Evolutionary conservation across 2,329 filamentous ascomycete species (phyloP), one percentile per base, ranked within the genome.

Genomic region (Rhynchosporium secalis): DNA sequence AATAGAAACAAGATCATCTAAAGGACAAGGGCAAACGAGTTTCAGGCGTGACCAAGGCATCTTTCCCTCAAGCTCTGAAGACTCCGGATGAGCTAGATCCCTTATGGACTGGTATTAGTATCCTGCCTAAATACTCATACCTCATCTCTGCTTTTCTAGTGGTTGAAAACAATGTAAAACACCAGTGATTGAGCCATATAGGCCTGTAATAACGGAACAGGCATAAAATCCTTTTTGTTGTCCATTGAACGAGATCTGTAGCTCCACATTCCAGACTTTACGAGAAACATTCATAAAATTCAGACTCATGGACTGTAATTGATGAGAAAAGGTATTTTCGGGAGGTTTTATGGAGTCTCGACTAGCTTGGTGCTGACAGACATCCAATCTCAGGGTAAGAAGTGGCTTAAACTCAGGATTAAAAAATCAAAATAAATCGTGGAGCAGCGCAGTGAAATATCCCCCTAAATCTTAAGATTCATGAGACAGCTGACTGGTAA

Each of bases 321-420:
- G 59, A 59, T 36, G 51, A 15, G 20, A 51, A 15, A 48, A 31
- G 20, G 28, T 52, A 20, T 15, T 49, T 40, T 51, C 43, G 51
- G 38, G 49, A 57, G 38, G 28, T 28, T 40, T 20, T 47, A 51
- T 31, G 26, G 38, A 54, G 12, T 26, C 29, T 13, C 36, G 29
- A 59, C n/a, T 66, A 48, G 56, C 47, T 62, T 66, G 58, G 43
- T 61, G 65, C 63, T 67, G 65, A 68, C 63, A 38, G 65, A 67
- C 60, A 38, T 63, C 49, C 62, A 62, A 57, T 62, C 63, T 60
- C 61, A 65, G 63, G 20, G 51, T 62, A 46, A 61, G 58, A 61
- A 62, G 62, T 62, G 60, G 62, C 60, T 58, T 58, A 55, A 56
- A 55, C 40, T 51, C 47, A 66, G 60, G 58, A 62, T 56, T 13